These are phyloP conservation scores for Aspergillus oerlinghausenensis DNA, from an alignment of 2,329 filamentous ascomycete species.

Conservation along the genomic window DNA sequence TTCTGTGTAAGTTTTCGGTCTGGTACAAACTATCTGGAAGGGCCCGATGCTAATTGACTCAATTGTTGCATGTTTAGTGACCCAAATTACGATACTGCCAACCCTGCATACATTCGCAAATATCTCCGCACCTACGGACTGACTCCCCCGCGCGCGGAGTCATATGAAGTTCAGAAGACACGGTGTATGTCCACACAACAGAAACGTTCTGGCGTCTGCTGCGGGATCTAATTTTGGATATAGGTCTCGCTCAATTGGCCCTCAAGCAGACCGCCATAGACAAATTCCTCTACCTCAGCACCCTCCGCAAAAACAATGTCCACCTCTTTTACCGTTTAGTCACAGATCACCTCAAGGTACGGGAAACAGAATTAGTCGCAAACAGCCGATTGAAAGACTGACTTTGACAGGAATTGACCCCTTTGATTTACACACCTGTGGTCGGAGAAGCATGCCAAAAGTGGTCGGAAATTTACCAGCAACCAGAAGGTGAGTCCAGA, in stretches of 20 bases:
- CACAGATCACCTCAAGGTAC: constrained; percentile 43
- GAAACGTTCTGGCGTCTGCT: constrained; percentile 5
- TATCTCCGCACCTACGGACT: constrained; percentile 49
- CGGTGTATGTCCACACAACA: constrained; percentile 34
- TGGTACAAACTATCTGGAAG: neutral
- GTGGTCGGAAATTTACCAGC: constrained; percentile 93
- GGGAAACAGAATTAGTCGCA: constrained; percentile 5
- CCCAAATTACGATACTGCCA: constrained; percentile 46
- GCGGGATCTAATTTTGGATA: neutral
- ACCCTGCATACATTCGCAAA: constrained; percentile 47
- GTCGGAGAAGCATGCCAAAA: constrained; percentile 92
- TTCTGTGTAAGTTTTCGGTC: constrained; percentile 26
- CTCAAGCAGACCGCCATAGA: constrained; percentile 45
- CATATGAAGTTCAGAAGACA: constrained; percentile 46
- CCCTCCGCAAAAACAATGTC: constrained; percentile 48
- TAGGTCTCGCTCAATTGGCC: constrained; percentile 44
- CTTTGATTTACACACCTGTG: constrained; percentile 48
- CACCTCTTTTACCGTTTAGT: constrained; percentile 50
- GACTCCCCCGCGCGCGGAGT: constrained; percentile 46
- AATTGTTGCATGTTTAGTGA: constrained; percentile 24
- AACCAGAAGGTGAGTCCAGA: constrained; percentile 66
- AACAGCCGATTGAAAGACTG: constrained; percentile 7
- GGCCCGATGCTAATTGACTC: constrained; percentile 5
- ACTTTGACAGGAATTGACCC: constrained; percentile 41
- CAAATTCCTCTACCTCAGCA: constrained; percentile 48